Conservation (phyloP, 1,139 yeast species). For the Diutina rugosa region DNA sequence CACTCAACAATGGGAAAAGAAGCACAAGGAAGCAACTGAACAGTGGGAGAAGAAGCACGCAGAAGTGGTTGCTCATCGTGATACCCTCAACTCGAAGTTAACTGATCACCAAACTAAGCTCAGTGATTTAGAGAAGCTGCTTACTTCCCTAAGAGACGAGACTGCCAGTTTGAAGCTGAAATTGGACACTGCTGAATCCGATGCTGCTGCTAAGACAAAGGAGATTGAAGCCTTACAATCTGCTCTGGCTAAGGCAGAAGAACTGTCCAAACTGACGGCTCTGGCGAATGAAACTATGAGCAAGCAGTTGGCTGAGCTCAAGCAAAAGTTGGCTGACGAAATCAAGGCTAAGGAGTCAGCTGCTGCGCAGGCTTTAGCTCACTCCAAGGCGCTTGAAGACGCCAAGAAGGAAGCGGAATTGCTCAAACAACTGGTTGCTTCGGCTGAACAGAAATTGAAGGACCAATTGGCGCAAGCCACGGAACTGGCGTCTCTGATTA, state of each 20-base stretch:
- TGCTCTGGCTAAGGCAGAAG: neutral
- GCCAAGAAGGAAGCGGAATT: neutral
- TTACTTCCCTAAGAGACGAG: neutral
- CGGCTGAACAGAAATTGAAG: neutral
- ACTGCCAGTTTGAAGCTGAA: neutral
- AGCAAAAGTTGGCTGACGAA: neutral
- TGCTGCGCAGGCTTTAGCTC: neutral
- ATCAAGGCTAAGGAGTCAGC: neutral
- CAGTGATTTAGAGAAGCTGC: neutral
- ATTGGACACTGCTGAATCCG: neutral
- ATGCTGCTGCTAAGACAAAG: neutral
- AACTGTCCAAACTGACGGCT: neutral
- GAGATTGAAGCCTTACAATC: neutral
- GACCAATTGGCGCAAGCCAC: neutral
- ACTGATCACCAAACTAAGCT: neutral
- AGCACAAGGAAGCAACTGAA: neutral
- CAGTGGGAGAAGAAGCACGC: neutral
- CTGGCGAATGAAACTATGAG: neutral
- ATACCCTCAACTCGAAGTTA: neutral
- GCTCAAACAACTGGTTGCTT: neutral
- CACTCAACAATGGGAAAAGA: neutral
- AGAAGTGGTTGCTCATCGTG: neutral
- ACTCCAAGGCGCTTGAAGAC: neutral
- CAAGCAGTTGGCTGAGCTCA: neutral
- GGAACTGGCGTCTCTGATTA: neutral